These are phyloP conservation scores for Suhomyces faveliae DNA, from an alignment of 805 yeast genomes.

Conservation along the genomic window DNA sequence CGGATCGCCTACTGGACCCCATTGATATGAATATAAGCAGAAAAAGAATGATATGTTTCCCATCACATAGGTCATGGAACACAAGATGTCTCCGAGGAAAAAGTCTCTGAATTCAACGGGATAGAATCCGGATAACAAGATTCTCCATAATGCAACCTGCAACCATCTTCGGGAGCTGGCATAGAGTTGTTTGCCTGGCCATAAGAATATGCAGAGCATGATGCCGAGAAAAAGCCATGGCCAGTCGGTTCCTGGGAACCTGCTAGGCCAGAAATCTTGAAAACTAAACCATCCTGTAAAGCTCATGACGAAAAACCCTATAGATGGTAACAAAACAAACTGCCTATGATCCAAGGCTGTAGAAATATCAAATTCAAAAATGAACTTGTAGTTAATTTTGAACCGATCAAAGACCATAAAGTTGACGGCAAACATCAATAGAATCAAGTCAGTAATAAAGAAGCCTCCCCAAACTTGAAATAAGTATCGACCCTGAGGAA, in stretches of 20 bases:
- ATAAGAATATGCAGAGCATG: conserved; percentile 45
- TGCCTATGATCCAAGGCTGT: conserved; percentile 65
- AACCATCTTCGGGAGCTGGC: conserved; percentile 78
- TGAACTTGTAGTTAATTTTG: conserved; percentile 86
- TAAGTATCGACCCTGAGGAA: conserved; percentile 58
- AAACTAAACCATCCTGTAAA: conserved; percentile 77
- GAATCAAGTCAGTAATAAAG: conserved; percentile 59
- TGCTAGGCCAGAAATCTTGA: conserved; percentile 59
- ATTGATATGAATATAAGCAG: conserved; percentile 73
- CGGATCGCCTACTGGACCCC: conserved; percentile 47
- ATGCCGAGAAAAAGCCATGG: conserved; percentile 76
- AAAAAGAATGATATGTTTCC: conserved; percentile 83
- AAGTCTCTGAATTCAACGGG: conserved; percentile 96
- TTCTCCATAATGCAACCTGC: conserved; percentile 64
- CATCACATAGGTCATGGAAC: conserved; percentile 84
- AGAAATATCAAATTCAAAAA: conserved; percentile 80
- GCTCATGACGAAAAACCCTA: conserved; percentile 54
- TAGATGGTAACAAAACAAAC: conserved; percentile 61
- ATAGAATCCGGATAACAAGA: conserved; percentile 77
- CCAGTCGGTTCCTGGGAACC: conserved; percentile 66
- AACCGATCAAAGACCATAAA: conserved; percentile 69
- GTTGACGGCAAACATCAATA: conserved; percentile 63
- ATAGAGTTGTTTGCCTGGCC: conserved; percentile 61
- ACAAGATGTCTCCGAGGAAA: conserved; percentile 86
- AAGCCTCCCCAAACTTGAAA: conserved; percentile 95